phyloP scores from a whole-genome alignment of 257 asterid genomes.

The Anisodus tanguticus region DNA sequence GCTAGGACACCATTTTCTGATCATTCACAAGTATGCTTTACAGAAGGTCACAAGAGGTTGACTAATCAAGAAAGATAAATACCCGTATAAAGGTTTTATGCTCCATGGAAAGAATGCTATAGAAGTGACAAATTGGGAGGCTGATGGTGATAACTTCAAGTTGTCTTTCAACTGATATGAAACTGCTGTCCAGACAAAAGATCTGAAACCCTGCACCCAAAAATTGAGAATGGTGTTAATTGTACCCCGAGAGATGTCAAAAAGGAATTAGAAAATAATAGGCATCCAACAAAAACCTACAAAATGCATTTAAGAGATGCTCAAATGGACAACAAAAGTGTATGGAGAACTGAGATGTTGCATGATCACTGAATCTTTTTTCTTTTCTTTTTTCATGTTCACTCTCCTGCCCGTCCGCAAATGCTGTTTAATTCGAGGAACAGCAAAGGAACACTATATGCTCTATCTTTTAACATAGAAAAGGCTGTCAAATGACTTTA shows the following conservation, averaged over 20 bases:
- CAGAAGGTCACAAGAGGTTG: not conserved
- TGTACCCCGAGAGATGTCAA: not conserved
- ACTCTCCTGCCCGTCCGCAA: not conserved
- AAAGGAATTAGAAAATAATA: not conserved
- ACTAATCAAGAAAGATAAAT: constrained; percentile 37
- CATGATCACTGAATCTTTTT: not conserved
- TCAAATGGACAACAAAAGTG: not conserved
- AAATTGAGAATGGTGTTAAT: constrained; percentile 21
- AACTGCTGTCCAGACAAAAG: constrained; percentile 97
- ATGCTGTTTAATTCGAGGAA: not conserved
- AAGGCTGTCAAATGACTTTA: constrained; percentile 3
- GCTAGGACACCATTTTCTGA: constrained; percentile 1
- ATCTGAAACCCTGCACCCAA: constrained; percentile 88
- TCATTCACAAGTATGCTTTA: not conserved
- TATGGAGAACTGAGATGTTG: not conserved
- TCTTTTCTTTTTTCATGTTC: not conserved
- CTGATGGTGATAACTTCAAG: constrained; percentile 85
- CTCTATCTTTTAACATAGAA: not conserved
- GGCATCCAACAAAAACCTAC: not conserved
- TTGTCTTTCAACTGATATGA: constrained; percentile 93
- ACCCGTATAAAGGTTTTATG: constrained; percentile 92
- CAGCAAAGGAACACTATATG: not conserved
- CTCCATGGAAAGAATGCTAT: constrained; percentile 95
- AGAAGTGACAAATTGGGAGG: constrained; percentile 91
- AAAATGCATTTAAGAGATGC: not conserved